These are phyloP conservation scores for Rhizoctonia solani DNA, from an alignment of 1,284 basidiomycete genomes.

Conservation along the genomic window DNA sequence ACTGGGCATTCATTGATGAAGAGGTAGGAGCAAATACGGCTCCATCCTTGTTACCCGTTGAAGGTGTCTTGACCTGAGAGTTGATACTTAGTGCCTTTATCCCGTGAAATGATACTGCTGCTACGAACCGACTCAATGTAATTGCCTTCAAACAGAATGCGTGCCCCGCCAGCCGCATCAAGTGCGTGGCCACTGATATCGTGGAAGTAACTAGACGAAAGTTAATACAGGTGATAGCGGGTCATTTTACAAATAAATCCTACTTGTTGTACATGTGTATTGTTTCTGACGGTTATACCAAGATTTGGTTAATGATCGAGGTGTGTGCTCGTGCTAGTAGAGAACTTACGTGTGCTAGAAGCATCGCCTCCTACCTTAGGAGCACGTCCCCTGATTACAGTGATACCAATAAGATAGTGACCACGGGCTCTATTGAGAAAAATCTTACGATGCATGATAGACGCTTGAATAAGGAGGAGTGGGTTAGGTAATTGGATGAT, in stretches of 20 bases:
- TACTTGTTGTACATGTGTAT: slow-evolving; percentile 31
- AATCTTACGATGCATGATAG: no score
- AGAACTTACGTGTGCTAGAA: slow-evolving; percentile 5
- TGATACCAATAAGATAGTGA: no score
- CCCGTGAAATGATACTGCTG: neutral
- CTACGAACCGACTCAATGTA: slow-evolving; percentile 18
- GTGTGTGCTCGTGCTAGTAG: neutral
- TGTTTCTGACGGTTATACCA: neutral
- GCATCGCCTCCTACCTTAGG: slow-evolving; percentile 21
- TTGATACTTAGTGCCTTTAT: neutral
- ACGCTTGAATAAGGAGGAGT: no score
- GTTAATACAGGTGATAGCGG: neutral
- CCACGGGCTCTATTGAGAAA: neutral
- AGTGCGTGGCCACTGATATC: slow-evolving; percentile 19
- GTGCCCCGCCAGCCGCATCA: neutral
- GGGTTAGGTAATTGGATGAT: no score
- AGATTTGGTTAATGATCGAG: neutral
- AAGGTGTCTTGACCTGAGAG: neutral
- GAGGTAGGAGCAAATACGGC: neutral
- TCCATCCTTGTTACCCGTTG: neutral
- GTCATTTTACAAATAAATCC: neutral
- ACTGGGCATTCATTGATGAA: neutral
- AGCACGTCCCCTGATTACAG: slow-evolving; percentile 23
- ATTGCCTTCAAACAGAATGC: slow-evolving; percentile 18
- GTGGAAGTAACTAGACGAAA: slow-evolving; percentile 7